A percentile compares a stretch with the other conserved stretches of the same genome.
Evolutionary conservation across 345 rosid genomes (phyloP).

Genomic region (Eucalyptus camaldulensis): DNA sequence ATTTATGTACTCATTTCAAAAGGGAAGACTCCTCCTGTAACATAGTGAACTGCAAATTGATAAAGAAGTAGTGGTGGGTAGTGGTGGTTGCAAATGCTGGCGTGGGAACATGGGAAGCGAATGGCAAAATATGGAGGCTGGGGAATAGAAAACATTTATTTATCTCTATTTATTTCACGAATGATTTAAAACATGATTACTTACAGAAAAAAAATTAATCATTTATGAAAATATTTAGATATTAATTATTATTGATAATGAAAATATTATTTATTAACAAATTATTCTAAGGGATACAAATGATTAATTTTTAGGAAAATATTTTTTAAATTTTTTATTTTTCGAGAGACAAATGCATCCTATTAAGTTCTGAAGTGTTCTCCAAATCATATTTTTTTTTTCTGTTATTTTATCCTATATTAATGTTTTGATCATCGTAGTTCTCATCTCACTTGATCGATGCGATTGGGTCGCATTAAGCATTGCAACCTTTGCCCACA

Average conservation of each 20-base stretch:
- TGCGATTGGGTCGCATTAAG: rapidly evolving
- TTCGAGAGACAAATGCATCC: rapidly evolving
- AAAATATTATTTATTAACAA: not conserved
- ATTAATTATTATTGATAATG: not conserved
- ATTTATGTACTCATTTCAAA: not conserved
- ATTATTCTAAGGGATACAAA: not conserved
- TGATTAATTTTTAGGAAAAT: too few species aligned
- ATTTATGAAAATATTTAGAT: not conserved
- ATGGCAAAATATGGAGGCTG: not conserved
- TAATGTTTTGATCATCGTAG: rapidly evolving
- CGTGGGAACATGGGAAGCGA: not conserved
- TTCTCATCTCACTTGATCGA: not conserved
- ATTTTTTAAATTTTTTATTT: not conserved
- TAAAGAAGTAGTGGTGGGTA: not conserved
- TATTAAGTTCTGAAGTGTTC: rapidly evolving
- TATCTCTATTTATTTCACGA: rapidly evolving
- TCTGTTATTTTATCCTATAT: not conserved
- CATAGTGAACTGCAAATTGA: not conserved
- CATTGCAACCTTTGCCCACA: not conserved
- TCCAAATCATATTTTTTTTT: not conserved
- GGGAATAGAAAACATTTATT: not conserved
- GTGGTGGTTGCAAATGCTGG: not conserved
- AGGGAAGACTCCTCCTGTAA: not conserved
- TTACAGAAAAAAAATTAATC: not conserved
- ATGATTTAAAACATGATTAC: rapidly evolving